phyloP scores from a whole-genome alignment of 176 grass and related monocot genomes.

The Aegilops bicornis region DNA sequence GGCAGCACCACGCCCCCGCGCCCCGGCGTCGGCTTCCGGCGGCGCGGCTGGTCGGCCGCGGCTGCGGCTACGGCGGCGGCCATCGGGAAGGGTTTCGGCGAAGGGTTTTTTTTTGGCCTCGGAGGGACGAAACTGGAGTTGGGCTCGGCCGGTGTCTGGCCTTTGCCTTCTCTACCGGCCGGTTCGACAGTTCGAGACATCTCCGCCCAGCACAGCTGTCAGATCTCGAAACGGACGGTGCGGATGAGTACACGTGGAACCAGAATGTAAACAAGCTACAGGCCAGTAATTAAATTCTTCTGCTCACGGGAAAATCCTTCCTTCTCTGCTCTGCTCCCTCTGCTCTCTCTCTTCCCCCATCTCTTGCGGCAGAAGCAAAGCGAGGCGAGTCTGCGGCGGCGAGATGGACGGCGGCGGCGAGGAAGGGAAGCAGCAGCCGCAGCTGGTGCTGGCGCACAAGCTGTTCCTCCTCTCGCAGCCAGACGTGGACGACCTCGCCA shows the following conservation, averaged over 20 bases:
- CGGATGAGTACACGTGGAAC: not conserved
- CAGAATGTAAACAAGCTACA: no score
- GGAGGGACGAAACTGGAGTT: not conserved
- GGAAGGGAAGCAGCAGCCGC: conserved; percentile 73
- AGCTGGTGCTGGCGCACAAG: conserved; percentile 80
- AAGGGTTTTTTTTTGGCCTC: conserved; percentile 14
- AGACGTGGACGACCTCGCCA: conserved; percentile 85
- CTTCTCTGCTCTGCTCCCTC: not conserved
- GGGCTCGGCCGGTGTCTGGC: conserved; percentile 18
- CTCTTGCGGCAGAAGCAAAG: conserved; percentile 58
- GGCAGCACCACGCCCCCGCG: conserved; percentile 71
- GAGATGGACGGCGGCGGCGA: conserved; percentile 50
- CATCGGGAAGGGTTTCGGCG: conserved; percentile 38
- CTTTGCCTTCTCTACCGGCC: not conserved
- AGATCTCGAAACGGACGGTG: not conserved
- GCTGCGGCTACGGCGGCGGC: conserved; percentile 25
- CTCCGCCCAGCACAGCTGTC: not conserved
- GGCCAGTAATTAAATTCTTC: conserved; percentile 1
- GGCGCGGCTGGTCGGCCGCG: conserved; percentile 42
- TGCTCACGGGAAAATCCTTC: not conserved
- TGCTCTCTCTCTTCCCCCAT: not conserved
- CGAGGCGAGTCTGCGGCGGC: not conserved
- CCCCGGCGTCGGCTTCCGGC: conserved; percentile 86
- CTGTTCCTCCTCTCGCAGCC: conserved; percentile 80
- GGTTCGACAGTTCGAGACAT: not conserved